These are phyloP conservation scores for Paraphaeosphaeria minitans DNA, from an alignment of 2,329 filamentous ascomycete genomes.

Conservation along the genomic window DNA sequence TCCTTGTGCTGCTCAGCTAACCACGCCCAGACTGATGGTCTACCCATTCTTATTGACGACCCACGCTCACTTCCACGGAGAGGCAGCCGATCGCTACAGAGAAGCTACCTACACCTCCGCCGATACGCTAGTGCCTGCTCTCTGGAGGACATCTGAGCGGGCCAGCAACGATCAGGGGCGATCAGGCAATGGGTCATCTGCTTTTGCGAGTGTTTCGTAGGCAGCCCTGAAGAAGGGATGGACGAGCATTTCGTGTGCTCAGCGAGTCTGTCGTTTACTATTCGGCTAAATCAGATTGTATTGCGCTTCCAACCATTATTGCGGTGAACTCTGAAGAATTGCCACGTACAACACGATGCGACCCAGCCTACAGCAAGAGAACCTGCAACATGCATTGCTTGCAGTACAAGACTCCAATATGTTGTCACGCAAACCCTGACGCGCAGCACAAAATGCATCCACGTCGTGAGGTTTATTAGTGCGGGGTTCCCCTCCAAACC, in stretches of 20 bases:
- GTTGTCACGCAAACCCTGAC: too few species aligned
- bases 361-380: too few species aligned
- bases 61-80: slow-evolving; percentile 44
- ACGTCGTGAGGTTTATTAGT: too few species aligned
- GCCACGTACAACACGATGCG: too few species aligned
- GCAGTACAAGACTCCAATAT: too few species aligned
- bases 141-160: background rate
- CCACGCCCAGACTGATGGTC: slow-evolving; percentile 34
- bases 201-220: slow-evolving; percentile 33
- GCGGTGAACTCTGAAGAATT: too few species aligned
- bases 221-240: slow-evolving; percentile 28
- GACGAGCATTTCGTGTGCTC: slow-evolving; percentile 30
- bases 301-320: slow-evolving; percentile 9
- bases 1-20: slow-evolving; percentile 8
- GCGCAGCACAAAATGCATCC: too few species aligned
- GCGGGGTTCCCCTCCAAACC: too few species aligned
- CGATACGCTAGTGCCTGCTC: background rate
- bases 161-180: slow-evolving; percentile 3
- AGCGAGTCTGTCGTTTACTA: slow-evolving; percentile 38
- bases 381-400: too few species aligned
- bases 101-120: background rate
- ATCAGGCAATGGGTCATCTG: slow-evolving; percentile 29
- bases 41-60: slow-evolving; percentile 45
- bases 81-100: slow-evolving; percentile 31
- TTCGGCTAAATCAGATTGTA: slow-evolving; percentile 33